phyloP scores from a whole-genome alignment of 345 rosid species.

The Passiflora organensis region DNA sequence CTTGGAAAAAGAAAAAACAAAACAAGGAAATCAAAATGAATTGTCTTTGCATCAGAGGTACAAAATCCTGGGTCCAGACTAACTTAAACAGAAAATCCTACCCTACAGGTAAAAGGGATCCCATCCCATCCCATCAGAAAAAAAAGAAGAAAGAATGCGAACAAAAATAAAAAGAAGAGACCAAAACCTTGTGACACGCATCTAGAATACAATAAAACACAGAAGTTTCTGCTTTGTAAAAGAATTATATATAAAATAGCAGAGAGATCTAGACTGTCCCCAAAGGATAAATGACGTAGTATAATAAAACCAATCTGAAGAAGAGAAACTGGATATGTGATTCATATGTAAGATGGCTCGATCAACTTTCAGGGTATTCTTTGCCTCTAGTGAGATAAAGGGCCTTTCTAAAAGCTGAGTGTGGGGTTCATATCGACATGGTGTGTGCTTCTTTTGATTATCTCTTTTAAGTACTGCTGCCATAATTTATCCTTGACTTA shows the following conservation, averaged over 20 bases:
- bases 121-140: not conserved
- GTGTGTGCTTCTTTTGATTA: not conserved
- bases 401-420: conserved; percentile 4
- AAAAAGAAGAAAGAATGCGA: conserved; percentile 10
- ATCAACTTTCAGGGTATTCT: conserved; percentile 18
- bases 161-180: conserved; percentile 40
- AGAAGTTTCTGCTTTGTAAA: conserved; percentile 43
- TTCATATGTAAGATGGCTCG: not conserved
- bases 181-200: conserved; percentile 66
- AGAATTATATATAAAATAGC: conserved; percentile 10
- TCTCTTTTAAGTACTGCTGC: conserved; percentile 5
- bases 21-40: conserved; percentile 10
- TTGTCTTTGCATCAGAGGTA: conserved; percentile 12
- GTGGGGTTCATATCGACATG: not conserved
- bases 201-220: conserved; percentile 17
- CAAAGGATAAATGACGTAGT: not conserved
- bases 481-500: conserved; percentile 21
- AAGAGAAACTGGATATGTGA: not conserved
- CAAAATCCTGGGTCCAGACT: too few species aligned
- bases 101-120: not conserved
- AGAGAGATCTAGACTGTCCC: not conserved
- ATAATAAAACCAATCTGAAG: not conserved
- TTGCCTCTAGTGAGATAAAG: conserved; percentile 28
- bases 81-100: too few species aligned
- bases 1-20: conserved; percentile 10